Percentiles rank a stretch among this genome's conserved stretches.
These are phyloP conservation scores for Apostasia ramifera DNA, from an alignment of 106 monocot genomes.

Conservation along the genomic window DNA sequence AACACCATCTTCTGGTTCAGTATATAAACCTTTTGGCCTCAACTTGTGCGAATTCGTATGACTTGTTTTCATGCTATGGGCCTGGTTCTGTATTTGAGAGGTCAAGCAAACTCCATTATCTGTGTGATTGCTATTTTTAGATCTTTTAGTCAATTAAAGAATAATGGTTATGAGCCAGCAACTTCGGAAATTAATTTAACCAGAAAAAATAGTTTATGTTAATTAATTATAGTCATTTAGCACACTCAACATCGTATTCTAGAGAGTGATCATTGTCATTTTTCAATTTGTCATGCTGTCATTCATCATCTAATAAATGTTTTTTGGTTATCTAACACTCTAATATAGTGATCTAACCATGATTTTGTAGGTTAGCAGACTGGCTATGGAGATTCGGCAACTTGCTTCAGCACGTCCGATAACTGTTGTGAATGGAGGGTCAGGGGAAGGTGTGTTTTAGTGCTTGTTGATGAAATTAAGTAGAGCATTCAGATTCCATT, in stretches of 20 bases:
- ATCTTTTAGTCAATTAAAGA: not conserved
- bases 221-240: not conserved
- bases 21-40: not conserved
- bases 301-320: not conserved
- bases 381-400: conserved; percentile 31
- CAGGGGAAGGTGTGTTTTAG: conserved; percentile 13
- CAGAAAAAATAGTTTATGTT: not conserved
- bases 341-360: not conserved
- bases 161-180: not conserved
- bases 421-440: conserved; percentile 15
- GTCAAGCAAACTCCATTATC: not conserved
- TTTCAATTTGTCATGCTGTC: not conserved
- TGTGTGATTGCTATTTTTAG: not conserved
- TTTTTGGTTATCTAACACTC: not conserved
- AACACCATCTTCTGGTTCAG: not conserved
- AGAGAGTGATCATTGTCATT: too few species aligned
- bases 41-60: not conserved
- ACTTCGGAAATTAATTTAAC: not conserved
- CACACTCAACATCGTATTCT: too few species aligned
- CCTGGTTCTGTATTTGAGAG: not conserved
- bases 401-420: conserved; percentile 27
- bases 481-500: not conserved
- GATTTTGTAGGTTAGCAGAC: conserved; percentile 16
- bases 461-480: not conserved
- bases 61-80: not conserved